Base-by-base conservation (phyloP, 129 eudicot genomes). In the Ambrosia trifida region DNA sequence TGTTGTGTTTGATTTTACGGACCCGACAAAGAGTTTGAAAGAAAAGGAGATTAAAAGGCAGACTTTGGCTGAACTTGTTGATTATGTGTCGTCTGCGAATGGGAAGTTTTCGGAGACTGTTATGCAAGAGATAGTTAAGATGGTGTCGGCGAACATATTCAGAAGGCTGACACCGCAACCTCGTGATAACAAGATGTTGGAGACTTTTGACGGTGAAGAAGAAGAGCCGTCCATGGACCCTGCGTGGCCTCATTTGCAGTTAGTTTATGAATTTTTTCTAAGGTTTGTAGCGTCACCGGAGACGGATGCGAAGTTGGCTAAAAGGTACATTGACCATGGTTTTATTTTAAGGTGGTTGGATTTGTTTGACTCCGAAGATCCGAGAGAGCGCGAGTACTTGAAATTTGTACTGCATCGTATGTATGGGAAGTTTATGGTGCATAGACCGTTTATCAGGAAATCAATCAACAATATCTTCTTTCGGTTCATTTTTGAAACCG, bases 161-260 rank as follows among this genome's bases (percentile, higher is more conserved):
- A 70, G 95, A 59, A 60, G 83, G 38, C 79, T 83, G 50, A 69
- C 81, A n/a, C 59, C 95, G 57, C 95, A 88, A 79, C 88, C 91
- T 41, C 91, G 88, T 58, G 91, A 85, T 64, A 88, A 85, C 83
- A 85, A 85, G 72, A 64, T 79, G 52, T 58, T 81, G 1, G 95
- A 88, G 76, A 89, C 76, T 58, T 81, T 88, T 64, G 95, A 88
- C 69, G 73, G 82, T 73, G 95, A 88, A 73, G 95, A 88, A 73
- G 95, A 88, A 68, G 95, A 88, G 70, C 95, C 95, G 1, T 79
- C 77, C 45, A 88, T 88, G 95, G 95, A 88, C 30, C 95, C 95
- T 0, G 80, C 86, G 7, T 88, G 95, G 95, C 85, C 95, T 13
- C 95, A 88, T 73, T 72, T 88, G 78, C 95, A 88, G 43, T 79